phyloP scores from a whole-genome alignment of 169 alveolate genomes.

The Condylostoma magnum region DNA sequence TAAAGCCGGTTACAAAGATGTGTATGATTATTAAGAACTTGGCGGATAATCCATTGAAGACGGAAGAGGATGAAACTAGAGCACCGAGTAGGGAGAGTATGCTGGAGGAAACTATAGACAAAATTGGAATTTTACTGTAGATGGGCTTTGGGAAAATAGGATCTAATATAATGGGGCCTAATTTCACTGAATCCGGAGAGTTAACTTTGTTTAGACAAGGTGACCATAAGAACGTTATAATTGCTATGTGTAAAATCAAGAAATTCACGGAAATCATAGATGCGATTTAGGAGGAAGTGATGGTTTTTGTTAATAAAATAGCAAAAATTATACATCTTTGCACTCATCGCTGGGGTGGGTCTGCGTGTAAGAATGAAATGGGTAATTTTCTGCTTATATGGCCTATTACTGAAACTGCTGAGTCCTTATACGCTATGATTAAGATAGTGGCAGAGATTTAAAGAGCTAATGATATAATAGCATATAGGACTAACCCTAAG shows the following conservation, averaged over 20 bases:
- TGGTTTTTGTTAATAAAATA: conserved; percentile 74
- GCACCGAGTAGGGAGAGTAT: conserved; percentile 41
- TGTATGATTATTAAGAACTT: conserved; percentile 61
- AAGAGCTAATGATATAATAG: conserved; percentile 27
- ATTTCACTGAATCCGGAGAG: conserved; percentile 63
- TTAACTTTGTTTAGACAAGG: conserved; percentile 62
- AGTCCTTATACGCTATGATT: not conserved
- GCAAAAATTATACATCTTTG: conserved; percentile 65
- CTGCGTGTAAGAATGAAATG: conserved; percentile 51
- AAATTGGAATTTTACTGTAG: conserved; percentile 58
- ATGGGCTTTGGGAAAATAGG: conserved; percentile 82
- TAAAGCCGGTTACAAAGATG: conserved; percentile 77
- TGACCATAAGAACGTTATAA: conserved; percentile 44
- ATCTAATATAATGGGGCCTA: conserved; percentile 70
- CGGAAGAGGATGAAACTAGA: conserved; percentile 41
- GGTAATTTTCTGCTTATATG: conserved; percentile 61
- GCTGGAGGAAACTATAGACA: conserved; percentile 63
- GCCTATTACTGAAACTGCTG: not conserved
- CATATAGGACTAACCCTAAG: conserved; percentile 31
- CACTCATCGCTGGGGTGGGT: conserved; percentile 56
- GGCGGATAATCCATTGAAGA: conserved; percentile 76
- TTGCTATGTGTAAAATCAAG: conserved; percentile 56
- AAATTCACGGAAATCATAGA: conserved; percentile 70
- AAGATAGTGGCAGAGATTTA: conserved; percentile 21
- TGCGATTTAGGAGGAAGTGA: conserved; percentile 66